Conservation (phyloP, 1,284 basidiomycete genomes). For the Ceratobasidium sp. region DNA sequence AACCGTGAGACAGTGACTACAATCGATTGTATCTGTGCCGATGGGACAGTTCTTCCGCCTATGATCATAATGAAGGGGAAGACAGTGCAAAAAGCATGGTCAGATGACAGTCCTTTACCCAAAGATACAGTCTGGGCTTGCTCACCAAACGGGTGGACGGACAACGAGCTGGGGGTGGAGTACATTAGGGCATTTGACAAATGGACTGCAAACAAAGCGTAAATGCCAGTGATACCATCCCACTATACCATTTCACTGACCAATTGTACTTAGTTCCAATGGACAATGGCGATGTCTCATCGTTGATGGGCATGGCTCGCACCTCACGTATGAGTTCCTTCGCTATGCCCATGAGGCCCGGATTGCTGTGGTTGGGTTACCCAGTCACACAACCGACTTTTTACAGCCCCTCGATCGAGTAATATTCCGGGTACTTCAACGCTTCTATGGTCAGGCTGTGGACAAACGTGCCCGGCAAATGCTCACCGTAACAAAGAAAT, state of each 20-base stretch:
- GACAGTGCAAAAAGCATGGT: neutral
- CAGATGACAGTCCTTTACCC: constrained; percentile 3
- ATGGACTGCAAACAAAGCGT: constrained; percentile 46
- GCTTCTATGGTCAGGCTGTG: constrained; percentile 25
- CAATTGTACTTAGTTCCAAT: neutral
- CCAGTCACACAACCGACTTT: constrained; percentile 57
- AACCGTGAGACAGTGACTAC: constrained; percentile 8
- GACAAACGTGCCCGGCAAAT: constrained; percentile 46
- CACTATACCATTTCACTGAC: neutral
- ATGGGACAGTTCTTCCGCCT: neutral
- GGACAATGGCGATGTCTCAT: constrained; percentile 22
- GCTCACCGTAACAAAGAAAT: constrained; percentile 37
- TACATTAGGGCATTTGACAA: constrained; percentile 55
- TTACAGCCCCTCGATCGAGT: constrained; percentile 59
- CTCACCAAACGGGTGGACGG: constrained; percentile 58
- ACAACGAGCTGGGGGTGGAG: constrained; percentile 52
- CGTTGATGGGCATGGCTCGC: constrained; percentile 36
- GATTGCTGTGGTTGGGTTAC: constrained; percentile 55
- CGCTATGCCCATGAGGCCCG: constrained; percentile 49
- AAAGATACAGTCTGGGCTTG: constrained; percentile 26
- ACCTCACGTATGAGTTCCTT: constrained; percentile 46
- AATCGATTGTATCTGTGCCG: constrained; percentile 2
- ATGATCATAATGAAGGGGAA: constrained; percentile 26
- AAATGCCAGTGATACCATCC: neutral
- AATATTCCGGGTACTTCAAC: constrained; percentile 53